phyloP scores from a whole-genome alignment of 495 filamentous ascomycete species.

The Penicilliopsis zonata region DNA sequence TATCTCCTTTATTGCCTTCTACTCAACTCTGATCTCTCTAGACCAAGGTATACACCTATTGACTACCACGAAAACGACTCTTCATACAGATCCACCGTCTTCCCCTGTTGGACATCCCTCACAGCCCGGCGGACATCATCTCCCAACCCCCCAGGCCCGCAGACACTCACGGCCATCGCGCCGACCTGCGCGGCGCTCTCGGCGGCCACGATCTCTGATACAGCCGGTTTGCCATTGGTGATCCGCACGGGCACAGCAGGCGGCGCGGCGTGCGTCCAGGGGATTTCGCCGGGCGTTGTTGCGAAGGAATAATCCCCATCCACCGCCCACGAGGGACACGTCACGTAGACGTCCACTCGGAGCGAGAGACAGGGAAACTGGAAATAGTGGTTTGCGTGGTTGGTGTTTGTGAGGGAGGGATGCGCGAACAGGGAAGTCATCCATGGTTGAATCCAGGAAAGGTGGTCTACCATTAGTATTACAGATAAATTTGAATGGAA shows the following conservation, averaged over 20 bases:
- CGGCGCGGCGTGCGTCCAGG: constrained; percentile 20
- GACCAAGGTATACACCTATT: too few relatives aligned
- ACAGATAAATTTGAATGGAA: too few relatives aligned
- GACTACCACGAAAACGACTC: constrained; percentile 34
- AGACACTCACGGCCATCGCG: constrained; percentile 34
- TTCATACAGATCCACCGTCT: constrained; percentile 29
- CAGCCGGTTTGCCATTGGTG: constrained; percentile 21
- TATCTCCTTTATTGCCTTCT: too few relatives aligned
- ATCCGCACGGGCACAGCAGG: constrained; percentile 18
- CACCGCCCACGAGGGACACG: constrained; percentile 3
- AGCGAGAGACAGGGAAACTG: constrained; percentile 19
- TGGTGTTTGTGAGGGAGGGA: constrained; percentile 13
- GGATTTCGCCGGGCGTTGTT: constrained; percentile 16
- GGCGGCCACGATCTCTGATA: constrained; percentile 17
- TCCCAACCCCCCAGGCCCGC: constrained; percentile 30
- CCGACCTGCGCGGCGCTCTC: constrained; percentile 28
- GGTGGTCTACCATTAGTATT: too few relatives aligned
- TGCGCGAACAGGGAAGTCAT: constrained; percentile 28
- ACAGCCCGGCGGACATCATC: constrained; percentile 31
- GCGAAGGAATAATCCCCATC: too few relatives aligned
- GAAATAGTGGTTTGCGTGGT: constrained; percentile 19
- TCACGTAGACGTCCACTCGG: constrained; percentile 24
- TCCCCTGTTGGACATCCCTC: constrained; percentile 19
- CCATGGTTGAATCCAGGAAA: constrained; percentile 33
- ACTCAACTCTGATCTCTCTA: too few relatives aligned